These are phyloP conservation scores for Chimonanthus praecox DNA, from an alignment of 164 flowering plant genomes.

Conservation along the genomic window DNA sequence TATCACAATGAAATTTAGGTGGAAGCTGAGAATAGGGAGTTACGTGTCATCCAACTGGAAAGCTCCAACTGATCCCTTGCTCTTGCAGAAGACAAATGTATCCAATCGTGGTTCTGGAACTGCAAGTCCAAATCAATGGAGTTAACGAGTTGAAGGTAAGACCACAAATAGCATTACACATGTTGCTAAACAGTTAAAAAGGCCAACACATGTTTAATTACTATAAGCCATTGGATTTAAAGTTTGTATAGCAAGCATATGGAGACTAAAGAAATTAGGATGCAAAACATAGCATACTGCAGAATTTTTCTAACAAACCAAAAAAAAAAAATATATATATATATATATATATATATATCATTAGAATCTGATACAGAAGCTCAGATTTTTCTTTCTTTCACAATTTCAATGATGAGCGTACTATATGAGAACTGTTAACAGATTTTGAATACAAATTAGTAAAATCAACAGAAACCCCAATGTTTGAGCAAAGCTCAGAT, in stretches of 20 bases:
- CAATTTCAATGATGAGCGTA: too few species aligned
- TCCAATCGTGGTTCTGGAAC: slow-evolving; percentile 84
- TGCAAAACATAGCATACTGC: neutral
- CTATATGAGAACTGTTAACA: too few species aligned
- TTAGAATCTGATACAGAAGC: too few species aligned
- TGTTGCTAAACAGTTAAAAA: neutral
- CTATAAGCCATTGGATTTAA: neutral
- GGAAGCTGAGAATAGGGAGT: neutral
- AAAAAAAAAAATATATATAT: too few species aligned
- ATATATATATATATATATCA: too few species aligned
- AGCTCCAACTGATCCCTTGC: slow-evolving; percentile 56
- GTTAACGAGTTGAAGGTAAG: neutral
- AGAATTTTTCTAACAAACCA: too few species aligned
- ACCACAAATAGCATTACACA: neutral
- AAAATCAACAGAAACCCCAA: too few species aligned
- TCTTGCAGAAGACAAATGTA: slow-evolving; percentile 75
- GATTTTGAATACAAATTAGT: too few species aligned
- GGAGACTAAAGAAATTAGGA: neutral
- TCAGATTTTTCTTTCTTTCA: too few species aligned
- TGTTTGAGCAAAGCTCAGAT: too few species aligned
- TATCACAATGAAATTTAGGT: too few species aligned
- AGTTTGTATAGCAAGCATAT: neutral
- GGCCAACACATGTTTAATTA: neutral
- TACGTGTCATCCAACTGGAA: slow-evolving; percentile 67
- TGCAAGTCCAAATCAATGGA: slow-evolving; percentile 18